These are phyloP conservation scores for Parathielavia hyrcaniae DNA, from an alignment of 495 filamentous ascomycete genomes.

Conservation along the genomic window DNA sequence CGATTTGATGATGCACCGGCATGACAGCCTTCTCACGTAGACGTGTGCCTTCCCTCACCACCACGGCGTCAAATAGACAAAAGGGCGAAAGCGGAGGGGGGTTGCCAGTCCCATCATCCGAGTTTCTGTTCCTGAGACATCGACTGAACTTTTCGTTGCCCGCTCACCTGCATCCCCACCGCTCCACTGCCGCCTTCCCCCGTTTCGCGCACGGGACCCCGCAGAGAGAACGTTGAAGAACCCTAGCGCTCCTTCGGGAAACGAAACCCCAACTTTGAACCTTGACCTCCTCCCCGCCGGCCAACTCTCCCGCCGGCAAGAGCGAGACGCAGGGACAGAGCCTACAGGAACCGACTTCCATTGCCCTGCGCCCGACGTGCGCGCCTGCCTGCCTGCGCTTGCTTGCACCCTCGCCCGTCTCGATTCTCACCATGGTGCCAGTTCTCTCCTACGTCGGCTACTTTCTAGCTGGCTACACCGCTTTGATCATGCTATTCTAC, in stretches of 20 bases:
- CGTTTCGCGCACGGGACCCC: not conserved
- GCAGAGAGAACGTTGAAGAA: not conserved
- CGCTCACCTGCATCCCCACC: not conserved
- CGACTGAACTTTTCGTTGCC: not conserved
- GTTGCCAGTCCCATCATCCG: not conserved
- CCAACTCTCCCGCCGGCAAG: not conserved
- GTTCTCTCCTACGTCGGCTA: slow-evolving; percentile 43
- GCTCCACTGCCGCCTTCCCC: not conserved
- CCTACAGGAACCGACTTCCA: too few relatives aligned
- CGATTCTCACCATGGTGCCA: slow-evolving; percentile 23
- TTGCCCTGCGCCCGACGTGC: not conserved
- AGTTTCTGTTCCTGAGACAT: not conserved
- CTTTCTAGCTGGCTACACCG: slow-evolving; percentile 53
- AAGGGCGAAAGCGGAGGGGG: not conserved
- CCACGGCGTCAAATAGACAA: not conserved
- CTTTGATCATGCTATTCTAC: slow-evolving; percentile 52
- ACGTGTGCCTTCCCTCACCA: not conserved
- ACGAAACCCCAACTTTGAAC: not conserved
- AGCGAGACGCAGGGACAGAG: not conserved
- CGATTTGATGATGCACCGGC: not conserved
- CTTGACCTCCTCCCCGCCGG: not conserved
- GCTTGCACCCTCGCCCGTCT: not conserved
- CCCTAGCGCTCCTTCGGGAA: not conserved
- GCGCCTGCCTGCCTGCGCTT: not conserved
- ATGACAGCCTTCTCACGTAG: not conserved